Evolutionary conservation across 192 early-diverging fungal species (phyloP), one percentile per base, ranked within the genome.

Genomic region (Dimargaris cristalligena): DNA sequence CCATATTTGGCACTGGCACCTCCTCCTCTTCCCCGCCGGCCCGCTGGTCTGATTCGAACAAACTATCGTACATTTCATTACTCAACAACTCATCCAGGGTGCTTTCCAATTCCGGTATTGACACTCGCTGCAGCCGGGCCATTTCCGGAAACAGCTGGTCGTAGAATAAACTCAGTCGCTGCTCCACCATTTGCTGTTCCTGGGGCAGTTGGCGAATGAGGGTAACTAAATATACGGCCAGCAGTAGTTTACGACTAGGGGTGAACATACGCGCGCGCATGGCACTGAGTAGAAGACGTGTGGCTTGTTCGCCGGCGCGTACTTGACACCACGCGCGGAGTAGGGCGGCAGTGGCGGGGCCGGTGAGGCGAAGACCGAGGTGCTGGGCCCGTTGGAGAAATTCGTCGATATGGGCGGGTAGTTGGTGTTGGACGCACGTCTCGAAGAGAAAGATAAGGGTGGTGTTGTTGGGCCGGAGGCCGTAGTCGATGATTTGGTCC

Each of bases 381-480:
- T 20, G 31, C 18, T 56, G 29, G 3, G 54, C 54, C 32, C 29
- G 18, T 56, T 11, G 31, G 28, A 56, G 20, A 13, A 56, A 13
- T 11, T 29, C 4, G 25, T 52, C 14, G 30, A 52, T 26, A 34
- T 28, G 29, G 9, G 13, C 20, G 32, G 20, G 32, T 14, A 13
- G 32, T 1, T 3, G 23, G 34, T 34, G 34, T 32, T 56, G 10
- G 54, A 33, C 54, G 31, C 54, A 56, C 16, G 54, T 56, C 29
- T 56, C 54, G 34, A 56, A 56, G 16, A 56, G 26, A 23, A 33
- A 56, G 29, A 56, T 34, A 29, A 56, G 54, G 31, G 54, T 56
- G 3, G 54, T 33, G 54, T 56, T 29, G 29, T 56, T 29, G 2
- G 54, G 54, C 9, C 20, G 30, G 16, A 32, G 30, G 20, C 34